phyloP scores from a whole-genome alignment of 2,329 filamentous ascomycete species.

The Camillea tinctor region DNA sequence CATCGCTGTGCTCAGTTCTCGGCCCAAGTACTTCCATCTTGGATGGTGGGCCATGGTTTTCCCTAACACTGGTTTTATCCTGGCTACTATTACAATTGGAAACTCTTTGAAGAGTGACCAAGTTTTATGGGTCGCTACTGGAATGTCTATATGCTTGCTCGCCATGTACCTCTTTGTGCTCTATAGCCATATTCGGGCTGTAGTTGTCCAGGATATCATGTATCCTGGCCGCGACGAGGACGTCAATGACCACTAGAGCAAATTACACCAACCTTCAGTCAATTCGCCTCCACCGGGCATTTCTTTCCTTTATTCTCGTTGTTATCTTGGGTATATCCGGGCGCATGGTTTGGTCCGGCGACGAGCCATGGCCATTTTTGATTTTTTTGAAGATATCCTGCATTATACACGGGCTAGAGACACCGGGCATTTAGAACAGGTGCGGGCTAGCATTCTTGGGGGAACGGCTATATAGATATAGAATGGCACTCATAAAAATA shows the following conservation, averaged over 20 bases:
- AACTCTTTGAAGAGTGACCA: conserved; percentile 45
- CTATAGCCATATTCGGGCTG: conserved; percentile 44
- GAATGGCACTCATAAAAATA: neutral
- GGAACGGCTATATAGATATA: neutral
- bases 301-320: neutral
- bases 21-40: conserved; percentile 54
- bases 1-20: conserved; percentile 44
- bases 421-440: neutral
- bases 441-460: neutral
- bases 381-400: neutral
- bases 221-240: conserved; percentile 56
- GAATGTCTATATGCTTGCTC: conserved; percentile 47
- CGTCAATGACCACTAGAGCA: conserved; percentile 43
- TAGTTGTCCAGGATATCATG: conserved; percentile 54
- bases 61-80: conserved; percentile 59
- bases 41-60: conserved; percentile 66
- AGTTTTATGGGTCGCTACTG: conserved; percentile 48
- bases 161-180: conserved; percentile 44
- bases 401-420: neutral
- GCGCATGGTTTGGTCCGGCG: neutral
- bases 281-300: neutral
- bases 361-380: neutral
- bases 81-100: conserved; percentile 55
- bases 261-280: neutral
- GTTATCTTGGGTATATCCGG: neutral